These are phyloP conservation scores for Gonapodya prolifera DNA, from an alignment of 192 early-diverging fungal species.

Conservation along the genomic window DNA sequence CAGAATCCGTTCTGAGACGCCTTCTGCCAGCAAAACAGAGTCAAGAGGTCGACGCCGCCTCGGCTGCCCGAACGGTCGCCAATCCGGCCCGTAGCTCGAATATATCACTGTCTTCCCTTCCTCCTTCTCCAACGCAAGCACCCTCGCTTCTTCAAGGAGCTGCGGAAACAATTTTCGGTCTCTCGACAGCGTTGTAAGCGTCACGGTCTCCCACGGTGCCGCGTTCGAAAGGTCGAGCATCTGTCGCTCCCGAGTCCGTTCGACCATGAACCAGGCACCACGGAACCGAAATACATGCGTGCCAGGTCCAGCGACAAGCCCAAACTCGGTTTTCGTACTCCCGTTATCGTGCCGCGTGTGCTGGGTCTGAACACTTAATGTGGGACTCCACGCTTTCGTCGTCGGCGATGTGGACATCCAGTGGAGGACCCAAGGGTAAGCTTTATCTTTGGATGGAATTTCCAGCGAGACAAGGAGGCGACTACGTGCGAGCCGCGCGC, in stretches of 20 bases:
- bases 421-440: constrained; percentile 84
- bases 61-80: constrained; percentile 91
- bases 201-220: constrained; percentile 88
- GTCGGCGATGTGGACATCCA: constrained; percentile 63
- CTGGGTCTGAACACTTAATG: constrained; percentile 73
- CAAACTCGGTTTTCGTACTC: constrained; percentile 65
- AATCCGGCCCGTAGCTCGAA: constrained; percentile 88
- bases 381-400: constrained; percentile 13
- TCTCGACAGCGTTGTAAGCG: constrained; percentile 71
- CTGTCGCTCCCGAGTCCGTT: constrained; percentile 67
- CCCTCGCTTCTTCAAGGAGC: constrained; percentile 70
- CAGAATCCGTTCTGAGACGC: constrained; percentile 50
- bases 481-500: constrained; percentile 55
- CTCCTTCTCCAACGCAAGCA: constrained; percentile 69
- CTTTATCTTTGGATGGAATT: constrained; percentile 86
- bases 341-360: constrained; percentile 87
- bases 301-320: constrained; percentile 84
- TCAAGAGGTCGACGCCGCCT: constrained; percentile 57
- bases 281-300: constrained; percentile 73
- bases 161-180: constrained; percentile 64
- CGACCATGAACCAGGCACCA: constrained; percentile 72
- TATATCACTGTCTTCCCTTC: constrained; percentile 94
- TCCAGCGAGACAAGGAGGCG: constrained; percentile 81
- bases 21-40: constrained; percentile 61
- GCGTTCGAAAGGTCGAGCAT: constrained; percentile 89